These are phyloP conservation scores for Clonostachys rhizophaga DNA, from an alignment of 2,329 filamentous ascomycete species.

Conservation along the genomic window DNA sequence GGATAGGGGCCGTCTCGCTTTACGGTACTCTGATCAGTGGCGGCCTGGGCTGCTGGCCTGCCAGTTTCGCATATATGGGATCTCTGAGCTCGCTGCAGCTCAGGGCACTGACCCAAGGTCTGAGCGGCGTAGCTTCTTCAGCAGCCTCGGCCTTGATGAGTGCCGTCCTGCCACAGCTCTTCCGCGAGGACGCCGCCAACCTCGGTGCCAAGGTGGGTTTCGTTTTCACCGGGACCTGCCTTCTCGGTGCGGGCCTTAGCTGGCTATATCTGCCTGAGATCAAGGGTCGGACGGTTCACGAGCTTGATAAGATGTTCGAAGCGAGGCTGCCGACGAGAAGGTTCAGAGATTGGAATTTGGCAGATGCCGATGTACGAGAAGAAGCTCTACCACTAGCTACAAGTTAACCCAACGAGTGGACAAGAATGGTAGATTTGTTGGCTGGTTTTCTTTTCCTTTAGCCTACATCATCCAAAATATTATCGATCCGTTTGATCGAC, in stretches of 20 bases:
- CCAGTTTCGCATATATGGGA: constrained; percentile 29
- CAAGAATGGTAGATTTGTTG: no score
- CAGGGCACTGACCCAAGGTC: constrained; percentile 19
- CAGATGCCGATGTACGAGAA: no score
- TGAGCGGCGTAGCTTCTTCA: constrained; percentile 32
- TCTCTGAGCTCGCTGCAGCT: constrained; percentile 14
- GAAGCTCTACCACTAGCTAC: no score
- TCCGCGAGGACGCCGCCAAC: constrained; percentile 20
- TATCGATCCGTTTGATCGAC: no score
- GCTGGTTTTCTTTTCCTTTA: no score
- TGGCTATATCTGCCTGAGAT: constrained; percentile 45
- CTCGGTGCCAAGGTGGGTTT: constrained; percentile 33
- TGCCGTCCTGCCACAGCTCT: constrained; percentile 17
- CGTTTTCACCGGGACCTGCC: constrained; percentile 25
- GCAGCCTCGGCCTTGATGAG: constrained; percentile 22
- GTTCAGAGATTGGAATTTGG: constrained; percentile 8
- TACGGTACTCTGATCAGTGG: constrained; percentile 22
- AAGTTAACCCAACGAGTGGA: no score
- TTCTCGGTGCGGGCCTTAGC: constrained; percentile 18
- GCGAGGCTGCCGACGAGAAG: constrained; percentile 10
- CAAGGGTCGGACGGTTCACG: constrained; percentile 33
- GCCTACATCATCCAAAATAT: no score
- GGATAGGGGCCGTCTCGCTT: no score
- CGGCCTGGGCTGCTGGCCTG: constrained; percentile 34
- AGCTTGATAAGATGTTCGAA: constrained; percentile 34